Percentiles rank a stretch among this genome's conserved stretches.
phyloP scores from a whole-genome alignment of 2,329 filamentous ascomycete species.

The Emergomyces pasteurianus region DNA sequence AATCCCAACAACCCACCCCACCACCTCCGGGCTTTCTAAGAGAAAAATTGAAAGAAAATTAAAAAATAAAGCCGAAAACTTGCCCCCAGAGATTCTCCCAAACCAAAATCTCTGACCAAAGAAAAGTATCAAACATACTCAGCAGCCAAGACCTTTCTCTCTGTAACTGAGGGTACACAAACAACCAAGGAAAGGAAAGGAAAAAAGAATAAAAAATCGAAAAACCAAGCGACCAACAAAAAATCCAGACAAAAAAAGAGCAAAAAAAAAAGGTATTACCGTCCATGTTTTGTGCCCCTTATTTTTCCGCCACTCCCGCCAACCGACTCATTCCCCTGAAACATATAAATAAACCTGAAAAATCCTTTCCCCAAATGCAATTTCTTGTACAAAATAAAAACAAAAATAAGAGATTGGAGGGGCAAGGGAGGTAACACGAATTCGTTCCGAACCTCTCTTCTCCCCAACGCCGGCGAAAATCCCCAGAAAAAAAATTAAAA shows the following conservation, averaged over 20 bases:
- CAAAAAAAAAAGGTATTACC: slow-evolving; percentile 17
- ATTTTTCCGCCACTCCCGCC: not conserved
- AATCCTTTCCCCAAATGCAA: not conserved
- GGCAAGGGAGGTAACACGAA: slow-evolving; percentile 1
- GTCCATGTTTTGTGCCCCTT: not conserved
- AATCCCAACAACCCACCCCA: no score
- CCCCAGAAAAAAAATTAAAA: not conserved
- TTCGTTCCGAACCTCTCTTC: slow-evolving; percentile 3
- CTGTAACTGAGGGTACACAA: no score
- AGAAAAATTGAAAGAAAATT: no score
- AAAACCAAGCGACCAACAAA: not conserved
- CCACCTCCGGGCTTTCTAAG: no score
- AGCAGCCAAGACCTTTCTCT: no score
- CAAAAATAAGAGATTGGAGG: no score
- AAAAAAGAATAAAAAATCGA: not conserved
- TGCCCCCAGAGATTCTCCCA: no score
- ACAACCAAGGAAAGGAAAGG: no score
- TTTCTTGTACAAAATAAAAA: slow-evolving; percentile 2
- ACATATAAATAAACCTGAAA: not conserved
- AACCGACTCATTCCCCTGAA: slow-evolving; percentile 19
- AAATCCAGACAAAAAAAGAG: not conserved
- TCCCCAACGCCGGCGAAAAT: not conserved
- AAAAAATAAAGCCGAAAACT: no score
- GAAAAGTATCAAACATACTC: no score
- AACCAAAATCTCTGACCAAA: no score